Evolutionary conservation across 2,329 filamentous ascomycete genomes (phyloP).

Genomic region (Phyllosticta paracitricarpa): DNA sequence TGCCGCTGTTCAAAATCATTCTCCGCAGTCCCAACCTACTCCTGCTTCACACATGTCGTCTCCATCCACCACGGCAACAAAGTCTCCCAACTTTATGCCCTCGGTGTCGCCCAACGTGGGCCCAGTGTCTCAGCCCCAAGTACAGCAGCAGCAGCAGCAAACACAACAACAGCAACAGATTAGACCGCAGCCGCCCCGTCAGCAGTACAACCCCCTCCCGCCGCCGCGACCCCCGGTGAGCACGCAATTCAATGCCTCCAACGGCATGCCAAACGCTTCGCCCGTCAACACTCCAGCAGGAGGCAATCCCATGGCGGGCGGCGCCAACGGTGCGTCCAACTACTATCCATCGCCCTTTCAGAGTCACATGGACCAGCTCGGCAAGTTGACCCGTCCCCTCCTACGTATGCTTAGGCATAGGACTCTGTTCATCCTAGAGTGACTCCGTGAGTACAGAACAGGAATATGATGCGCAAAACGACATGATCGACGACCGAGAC

Average conservation of each 20-base stretch:
- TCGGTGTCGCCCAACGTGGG: constrained; percentile 53
- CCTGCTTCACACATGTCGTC: constrained; percentile 69
- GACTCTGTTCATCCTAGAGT: constrained; percentile 59
- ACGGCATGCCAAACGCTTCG: constrained; percentile 27
- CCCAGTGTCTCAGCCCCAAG: constrained; percentile 37
- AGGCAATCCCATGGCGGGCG: constrained; percentile 25
- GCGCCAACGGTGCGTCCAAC: constrained; percentile 30
- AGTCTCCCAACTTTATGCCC: constrained; percentile 51
- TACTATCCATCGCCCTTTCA: constrained; percentile 86
- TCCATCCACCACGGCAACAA: constrained; percentile 46
- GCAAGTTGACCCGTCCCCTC: constrained; percentile 59
- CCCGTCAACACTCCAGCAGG: constrained; percentile 23
- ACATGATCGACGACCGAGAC: constrained; percentile 77
- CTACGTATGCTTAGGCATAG: constrained; percentile 36
- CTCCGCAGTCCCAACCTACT: constrained; percentile 70
- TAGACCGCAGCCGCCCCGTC: constrained; percentile 39
- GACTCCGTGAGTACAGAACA: constrained; percentile 70
- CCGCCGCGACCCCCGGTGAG: constrained; percentile 29
- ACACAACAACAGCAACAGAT: constrained; percentile 39
- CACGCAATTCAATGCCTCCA: constrained; percentile 26
- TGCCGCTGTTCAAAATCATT: constrained; percentile 39
- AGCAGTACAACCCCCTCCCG: constrained; percentile 35
- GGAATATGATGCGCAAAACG: constrained; percentile 86
- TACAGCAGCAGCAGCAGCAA: constrained; percentile 32
- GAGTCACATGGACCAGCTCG: constrained; percentile 89